Base-by-base conservation (phyloP, 176 grass and related monocot species). In the Eragrostis curvula region DNA sequence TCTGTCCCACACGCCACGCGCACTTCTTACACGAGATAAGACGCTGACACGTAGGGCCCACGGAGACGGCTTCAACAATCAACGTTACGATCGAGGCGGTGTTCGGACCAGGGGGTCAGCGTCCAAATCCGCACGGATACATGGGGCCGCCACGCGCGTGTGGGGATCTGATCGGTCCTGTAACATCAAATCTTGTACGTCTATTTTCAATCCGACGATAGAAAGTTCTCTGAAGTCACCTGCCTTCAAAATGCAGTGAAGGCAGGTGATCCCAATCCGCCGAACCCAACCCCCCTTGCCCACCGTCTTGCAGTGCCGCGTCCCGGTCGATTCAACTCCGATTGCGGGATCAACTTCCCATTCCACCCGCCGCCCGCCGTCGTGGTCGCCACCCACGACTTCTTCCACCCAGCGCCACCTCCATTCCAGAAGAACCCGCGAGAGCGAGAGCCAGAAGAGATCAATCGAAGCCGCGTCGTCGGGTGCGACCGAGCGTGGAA, bases 301-400 rank as follows among this genome's bases (percentile, higher is more conserved):
- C 47, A 73, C 80, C 40, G 27, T 16, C 6, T 13, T 24, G 21
- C 27, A 71, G 44, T 75, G 25, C 64, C 58, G 11, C 29, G 27
- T 15, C 20, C 53, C 44, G 60, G 16, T 64, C 61, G 12, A 47
- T 12, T 13, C 60, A 25, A 25, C 16, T 3, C 30, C 56, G 70
- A 81, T 81, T 78, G 10, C 40, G 20, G 23, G 16, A 21, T 64
- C 59, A 47, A 67, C 77, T 6, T 24, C 76, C 77, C 24, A 7
- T 11, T 57, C 44, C 32, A 30, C 32, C 30, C 24, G 32, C 12
- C 67, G 66, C 27, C 27, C 74, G 29, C 27, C 25, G 70, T 68
- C 49, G 60, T 42, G 59, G 73, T 78, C 66, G 78, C 77, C 80
- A 41, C 68, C 74, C 78, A 81, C 87, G 36, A 71, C 64, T 71